Conservation (phyloP, 2,329 filamentous ascomycete species). For the Colletotrichum sp. region DNA sequence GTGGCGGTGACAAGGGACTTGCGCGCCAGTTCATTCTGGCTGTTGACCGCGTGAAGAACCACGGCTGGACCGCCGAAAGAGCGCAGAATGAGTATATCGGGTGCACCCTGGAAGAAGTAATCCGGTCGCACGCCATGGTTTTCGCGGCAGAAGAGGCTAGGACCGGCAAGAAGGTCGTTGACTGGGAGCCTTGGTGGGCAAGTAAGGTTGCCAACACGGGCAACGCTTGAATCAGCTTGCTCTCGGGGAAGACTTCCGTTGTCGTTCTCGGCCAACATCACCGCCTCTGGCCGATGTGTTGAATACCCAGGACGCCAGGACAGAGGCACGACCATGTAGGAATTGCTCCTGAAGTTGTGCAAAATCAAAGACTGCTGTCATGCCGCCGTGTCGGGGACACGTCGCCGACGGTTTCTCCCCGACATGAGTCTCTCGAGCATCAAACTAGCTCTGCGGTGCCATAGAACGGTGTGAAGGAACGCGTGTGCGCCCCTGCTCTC, state of each 20-base stretch:
- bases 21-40: constrained; percentile 84
- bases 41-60: constrained; percentile 78
- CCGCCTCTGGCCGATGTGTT: not conserved
- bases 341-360: not conserved
- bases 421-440: not conserved
- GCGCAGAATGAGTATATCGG: constrained; percentile 81
- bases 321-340: not conserved
- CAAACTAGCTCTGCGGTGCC: not conserved
- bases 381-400: not conserved
- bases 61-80: constrained; percentile 66
- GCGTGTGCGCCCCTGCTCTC: not conserved
- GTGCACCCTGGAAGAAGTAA: constrained; percentile 83
- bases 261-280: not conserved
- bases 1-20: constrained; percentile 51
- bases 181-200: constrained; percentile 81
- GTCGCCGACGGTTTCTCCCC: not conserved
- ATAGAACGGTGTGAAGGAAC: not conserved
- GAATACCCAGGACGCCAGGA: not conserved
- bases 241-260: not conserved
- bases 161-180: constrained; percentile 69
- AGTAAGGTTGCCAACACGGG: constrained; percentile 28
- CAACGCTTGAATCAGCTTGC: not conserved
- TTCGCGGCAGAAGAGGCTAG: constrained; percentile 94
- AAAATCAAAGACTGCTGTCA: not conserved
- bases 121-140: constrained; percentile 90